Conservation (phyloP, 257 asterid species). For the Petunia axillaris region DNA sequence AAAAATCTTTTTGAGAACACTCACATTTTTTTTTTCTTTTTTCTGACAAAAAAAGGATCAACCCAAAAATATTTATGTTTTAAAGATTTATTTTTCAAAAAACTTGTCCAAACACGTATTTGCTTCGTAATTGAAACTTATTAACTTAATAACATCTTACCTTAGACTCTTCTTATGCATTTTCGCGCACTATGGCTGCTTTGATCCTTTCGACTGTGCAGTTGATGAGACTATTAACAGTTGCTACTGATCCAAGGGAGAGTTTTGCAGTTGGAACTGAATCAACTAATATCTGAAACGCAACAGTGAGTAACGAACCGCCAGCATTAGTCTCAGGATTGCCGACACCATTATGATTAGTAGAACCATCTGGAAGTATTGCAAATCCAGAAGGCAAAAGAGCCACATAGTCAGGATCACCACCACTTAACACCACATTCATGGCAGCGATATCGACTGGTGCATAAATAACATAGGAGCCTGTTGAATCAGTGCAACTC, state of each 20-base stretch:
- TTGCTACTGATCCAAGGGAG: conserved; percentile 58
- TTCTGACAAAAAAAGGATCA: no score
- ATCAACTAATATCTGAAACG: conserved; percentile 62
- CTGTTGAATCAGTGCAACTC: conserved; percentile 48
- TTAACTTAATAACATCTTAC: conserved; percentile 1
- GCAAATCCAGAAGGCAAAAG: conserved; percentile 66
- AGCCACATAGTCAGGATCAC: conserved; percentile 58
- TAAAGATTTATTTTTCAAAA: no score
- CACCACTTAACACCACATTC: conserved; percentile 58
- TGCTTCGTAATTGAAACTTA: no score
- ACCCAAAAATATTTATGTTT: no score
- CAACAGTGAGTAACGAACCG: conserved; percentile 54
- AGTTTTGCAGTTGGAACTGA: conserved; percentile 63
- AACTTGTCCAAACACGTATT: no score
- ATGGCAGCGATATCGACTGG: conserved; percentile 52
- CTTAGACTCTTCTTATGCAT: conserved; percentile 29
- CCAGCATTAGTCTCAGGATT: conserved; percentile 38
- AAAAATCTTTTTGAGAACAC: no score
- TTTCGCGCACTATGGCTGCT: conserved; percentile 38
- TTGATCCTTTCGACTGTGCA: conserved; percentile 63
- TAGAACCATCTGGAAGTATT: conserved; percentile 57
- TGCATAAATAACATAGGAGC: conserved; percentile 56
- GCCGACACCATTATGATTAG: conserved; percentile 13
- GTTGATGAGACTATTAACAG: conserved; percentile 58
- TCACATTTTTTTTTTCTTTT: no score